Evolutionary conservation across 2,329 filamentous ascomycete species (phyloP).

Genomic region (Lachnellula occidentalis): DNA sequence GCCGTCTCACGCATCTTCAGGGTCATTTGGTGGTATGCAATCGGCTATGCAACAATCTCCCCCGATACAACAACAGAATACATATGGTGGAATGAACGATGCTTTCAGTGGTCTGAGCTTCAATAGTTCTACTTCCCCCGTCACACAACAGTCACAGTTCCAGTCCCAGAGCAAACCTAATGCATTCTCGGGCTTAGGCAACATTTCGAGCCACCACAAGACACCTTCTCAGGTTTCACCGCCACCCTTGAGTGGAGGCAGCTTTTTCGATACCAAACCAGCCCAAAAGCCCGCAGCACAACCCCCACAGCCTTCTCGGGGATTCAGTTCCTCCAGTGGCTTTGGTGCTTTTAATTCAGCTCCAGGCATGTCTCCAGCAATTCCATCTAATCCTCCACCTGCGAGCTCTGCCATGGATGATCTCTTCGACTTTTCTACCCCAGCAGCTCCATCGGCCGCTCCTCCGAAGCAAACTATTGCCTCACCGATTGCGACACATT

Average conservation of each 20-base stretch:
- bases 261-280: slow-evolving; percentile 78
- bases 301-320: slow-evolving; percentile 41
- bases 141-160: slow-evolving; percentile 33
- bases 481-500: slow-evolving; percentile 35
- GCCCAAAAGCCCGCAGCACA: slow-evolving; percentile 44
- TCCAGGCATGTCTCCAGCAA: slow-evolving; percentile 38
- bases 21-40: slow-evolving; percentile 63
- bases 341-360: slow-evolving; percentile 55
- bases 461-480: slow-evolving; percentile 36
- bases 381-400: slow-evolving; percentile 24
- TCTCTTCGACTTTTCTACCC: slow-evolving; percentile 70
- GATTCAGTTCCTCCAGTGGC: slow-evolving; percentile 51
- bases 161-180: slow-evolving; percentile 34
- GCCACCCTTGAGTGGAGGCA: slow-evolving; percentile 52
- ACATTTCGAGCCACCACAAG: slow-evolving; percentile 36
- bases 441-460: slow-evolving; percentile 39
- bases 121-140: slow-evolving; percentile 41
- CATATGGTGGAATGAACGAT: slow-evolving; percentile 59
- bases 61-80: slow-evolving; percentile 30
- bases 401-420: slow-evolving; percentile 61
- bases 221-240: slow-evolving; percentile 39
- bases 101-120: slow-evolving; percentile 72
- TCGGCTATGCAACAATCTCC: slow-evolving; percentile 48
- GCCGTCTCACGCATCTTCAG: slow-evolving; percentile 50
- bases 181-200: slow-evolving; percentile 45